Evolutionary conservation across 345 rosid species (phyloP).

Genomic region (Aquilaria yunnanensis): DNA sequence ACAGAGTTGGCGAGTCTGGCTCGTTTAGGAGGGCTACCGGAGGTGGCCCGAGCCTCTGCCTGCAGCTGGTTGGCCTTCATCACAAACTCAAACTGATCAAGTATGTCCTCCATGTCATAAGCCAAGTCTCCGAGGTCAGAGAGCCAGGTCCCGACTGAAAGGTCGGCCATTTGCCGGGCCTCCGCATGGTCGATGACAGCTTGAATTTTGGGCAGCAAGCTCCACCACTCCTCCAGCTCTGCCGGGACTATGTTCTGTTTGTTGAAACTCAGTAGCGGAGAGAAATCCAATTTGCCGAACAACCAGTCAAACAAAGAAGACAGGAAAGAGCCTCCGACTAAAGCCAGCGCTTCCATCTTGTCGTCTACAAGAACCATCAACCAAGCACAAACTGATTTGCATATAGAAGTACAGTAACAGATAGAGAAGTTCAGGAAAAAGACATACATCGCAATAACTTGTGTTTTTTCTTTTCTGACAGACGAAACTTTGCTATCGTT

Average conservation of each 20-base stretch:
- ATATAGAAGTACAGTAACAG: no score
- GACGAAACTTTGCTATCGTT: no score
- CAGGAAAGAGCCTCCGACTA: not conserved
- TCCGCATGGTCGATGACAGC: not conserved
- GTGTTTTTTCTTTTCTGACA: no score
- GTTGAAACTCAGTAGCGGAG: no score
- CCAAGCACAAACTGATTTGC: no score
- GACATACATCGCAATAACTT: no score
- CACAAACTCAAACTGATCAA: not conserved
- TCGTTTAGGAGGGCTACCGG: no score
- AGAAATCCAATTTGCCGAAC: not conserved
- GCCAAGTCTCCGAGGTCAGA: not conserved
- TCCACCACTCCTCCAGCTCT: not conserved
- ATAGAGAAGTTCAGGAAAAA: no score
- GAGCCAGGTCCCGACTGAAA: not conserved
- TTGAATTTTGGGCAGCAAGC: not conserved
- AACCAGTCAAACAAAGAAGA: not conserved
- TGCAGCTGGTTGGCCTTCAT: no score
- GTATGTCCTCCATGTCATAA: not conserved
- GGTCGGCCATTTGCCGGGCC: not conserved
- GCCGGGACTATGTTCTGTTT: not conserved
- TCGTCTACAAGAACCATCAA: no score
- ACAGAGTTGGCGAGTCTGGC: no score
- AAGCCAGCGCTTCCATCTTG: not conserved
- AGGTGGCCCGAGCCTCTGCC: no score